A percentile compares a stretch with the other conserved stretches of the same genome.
Conservation (phyloP, 2,329 filamentous ascomycete genomes). For the Calonectria pauciramosa region DNA sequence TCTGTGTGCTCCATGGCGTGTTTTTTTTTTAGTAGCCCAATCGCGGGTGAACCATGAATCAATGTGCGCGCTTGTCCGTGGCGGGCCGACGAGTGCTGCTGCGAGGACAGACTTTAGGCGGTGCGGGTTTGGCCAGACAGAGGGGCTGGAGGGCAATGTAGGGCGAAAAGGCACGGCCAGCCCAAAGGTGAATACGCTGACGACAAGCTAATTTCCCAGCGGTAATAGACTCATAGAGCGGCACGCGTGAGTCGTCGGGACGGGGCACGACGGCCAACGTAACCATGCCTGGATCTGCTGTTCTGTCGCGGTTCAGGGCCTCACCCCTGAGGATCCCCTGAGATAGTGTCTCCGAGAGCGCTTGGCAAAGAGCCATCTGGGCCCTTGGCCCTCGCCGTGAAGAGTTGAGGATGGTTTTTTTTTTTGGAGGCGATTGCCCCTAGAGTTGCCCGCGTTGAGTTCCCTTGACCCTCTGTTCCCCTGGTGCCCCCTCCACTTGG, state of each 20-base stretch:
- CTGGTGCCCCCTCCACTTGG: background rate
- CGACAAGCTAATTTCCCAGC: slow-evolving; percentile 35
- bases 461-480: slow-evolving; percentile 6
- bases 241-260: background rate
- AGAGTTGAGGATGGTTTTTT: background rate
- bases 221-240: slow-evolving; percentile 11
- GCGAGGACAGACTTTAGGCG: background rate
- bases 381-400: background rate
- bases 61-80: slow-evolving; percentile 16
- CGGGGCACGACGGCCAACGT: background rate
- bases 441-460: slow-evolving; percentile 8
- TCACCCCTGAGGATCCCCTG: slow-evolving; percentile 4
- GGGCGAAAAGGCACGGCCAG: slow-evolving; percentile 13
- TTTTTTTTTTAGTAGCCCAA: slow-evolving; percentile 23
- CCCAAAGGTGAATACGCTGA: slow-evolving; percentile 26
- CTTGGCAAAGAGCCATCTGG: background rate
- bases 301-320: background rate
- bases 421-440: slow-evolving; percentile 9
- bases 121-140: background rate
- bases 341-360: slow-evolving; percentile 3
- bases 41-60: background rate
- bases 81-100: slow-evolving; percentile 10
- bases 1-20: slow-evolving; percentile 16
- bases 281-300: slow-evolving; percentile 11
- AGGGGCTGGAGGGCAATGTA: slow-evolving; percentile 6